Evolutionary conservation across 345 rosid species (phyloP), one percentile per base, ranked within the genome.

Genomic region (Populus ilicifolia): DNA sequence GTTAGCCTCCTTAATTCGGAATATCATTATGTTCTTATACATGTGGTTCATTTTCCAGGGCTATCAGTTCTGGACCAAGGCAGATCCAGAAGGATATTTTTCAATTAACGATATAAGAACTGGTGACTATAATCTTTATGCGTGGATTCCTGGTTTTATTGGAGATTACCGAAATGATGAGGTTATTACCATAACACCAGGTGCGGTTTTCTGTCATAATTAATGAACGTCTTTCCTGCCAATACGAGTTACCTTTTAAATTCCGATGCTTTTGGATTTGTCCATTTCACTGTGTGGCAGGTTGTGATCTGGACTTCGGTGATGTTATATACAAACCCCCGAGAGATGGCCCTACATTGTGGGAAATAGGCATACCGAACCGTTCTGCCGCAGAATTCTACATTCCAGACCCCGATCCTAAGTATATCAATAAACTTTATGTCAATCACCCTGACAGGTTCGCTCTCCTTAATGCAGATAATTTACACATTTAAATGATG

Each of bases 361-460:
- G 99, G 99, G 98, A 95, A 80, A 93, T 95, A 12, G 99, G 99
- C 36, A 79, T 87, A 74, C 98, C 99, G 30, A 91, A 95, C 84
- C 89, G 98, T 46, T 84, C 94, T 3, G 94, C 97, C 0, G 87
- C 91, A 7, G 94, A 90, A 73, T 95, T 95, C 81, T 88, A 87
- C 82, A 73, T 86, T 80, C 98, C 99, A 4, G 94, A 93, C 80
- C 94, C 97, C 5, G 82, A 95, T 81, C 93, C 97, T 9, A 86
- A 72, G 62, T 85, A 86, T 80, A 43, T 89, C 67, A 95, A 95
- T 76, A 88, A 82, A 41, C 90, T 93, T 73, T 86, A 67, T 76
- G 35, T 89, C 72, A 77, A 85, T 67, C 96, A 92, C 77, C 90
- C 91, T 67, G 96, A 94, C 77, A 91, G 88, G 97, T 92, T 76